These are phyloP conservation scores for Colletotrichum musicola DNA, from an alignment of 2,329 filamentous ascomycete genomes.

Conservation along the genomic window DNA sequence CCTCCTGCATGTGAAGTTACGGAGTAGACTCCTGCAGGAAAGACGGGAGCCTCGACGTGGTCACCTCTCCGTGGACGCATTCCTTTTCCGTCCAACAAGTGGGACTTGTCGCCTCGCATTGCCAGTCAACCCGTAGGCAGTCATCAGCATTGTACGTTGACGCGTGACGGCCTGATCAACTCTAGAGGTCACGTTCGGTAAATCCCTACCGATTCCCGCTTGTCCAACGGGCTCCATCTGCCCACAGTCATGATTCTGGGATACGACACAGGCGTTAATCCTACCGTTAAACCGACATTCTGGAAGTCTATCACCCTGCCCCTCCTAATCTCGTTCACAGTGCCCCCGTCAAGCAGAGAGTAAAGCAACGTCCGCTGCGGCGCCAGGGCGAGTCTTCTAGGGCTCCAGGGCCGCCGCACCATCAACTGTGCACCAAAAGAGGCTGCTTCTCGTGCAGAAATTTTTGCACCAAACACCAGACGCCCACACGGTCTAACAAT, in stretches of 20 bases:
- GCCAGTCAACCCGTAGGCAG: not conserved
- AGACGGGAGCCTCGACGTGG: constrained; percentile 8
- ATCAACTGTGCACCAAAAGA: not conserved
- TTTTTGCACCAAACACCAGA: not conserved
- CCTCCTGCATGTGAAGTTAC: not conserved
- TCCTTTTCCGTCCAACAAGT: no score
- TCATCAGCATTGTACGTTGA: not conserved
- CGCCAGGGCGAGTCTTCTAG: constrained; percentile 13
- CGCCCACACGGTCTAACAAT: not conserved
- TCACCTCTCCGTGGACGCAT: not conserved
- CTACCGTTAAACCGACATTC: not conserved
- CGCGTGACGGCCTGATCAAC: constrained; percentile 12
- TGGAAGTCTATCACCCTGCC: no score
- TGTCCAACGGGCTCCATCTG: no score
- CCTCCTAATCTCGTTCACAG: no score
- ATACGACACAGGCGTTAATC: constrained; percentile 1
- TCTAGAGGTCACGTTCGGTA: not conserved
- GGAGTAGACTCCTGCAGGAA: constrained; percentile 9
- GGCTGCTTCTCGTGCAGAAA: not conserved
- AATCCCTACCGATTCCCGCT: not conserved
- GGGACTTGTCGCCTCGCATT: not conserved
- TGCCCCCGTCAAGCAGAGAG: not conserved
- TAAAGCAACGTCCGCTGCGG: not conserved
- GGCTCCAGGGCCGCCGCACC: constrained; percentile 22
- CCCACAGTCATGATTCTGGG: not conserved